A percentile compares a stretch with the other conserved stretches of the same genome.
These are phyloP conservation scores for Pneumocystis oryctolagi DNA, from an alignment of 1,139 yeast genomes.

Conservation along the genomic window DNA sequence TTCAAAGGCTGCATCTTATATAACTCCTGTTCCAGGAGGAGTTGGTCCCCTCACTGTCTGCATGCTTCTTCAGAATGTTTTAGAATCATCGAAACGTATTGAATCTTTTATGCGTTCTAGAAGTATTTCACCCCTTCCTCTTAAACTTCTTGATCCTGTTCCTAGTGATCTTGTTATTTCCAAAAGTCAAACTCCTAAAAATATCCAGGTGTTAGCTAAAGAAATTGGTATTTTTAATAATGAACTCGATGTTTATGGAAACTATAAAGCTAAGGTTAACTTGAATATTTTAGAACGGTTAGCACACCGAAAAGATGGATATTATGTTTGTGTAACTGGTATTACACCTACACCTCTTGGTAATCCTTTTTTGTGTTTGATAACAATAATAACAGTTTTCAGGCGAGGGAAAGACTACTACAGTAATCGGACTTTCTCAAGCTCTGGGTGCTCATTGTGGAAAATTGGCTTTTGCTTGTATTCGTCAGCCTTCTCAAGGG, in stretches of 20 bases:
- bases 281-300: constrained; percentile 62
- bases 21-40: constrained; percentile 99
- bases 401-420: constrained; percentile 96
- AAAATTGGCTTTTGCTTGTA: constrained; percentile 82
- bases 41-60: constrained; percentile 99
- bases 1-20: constrained; percentile 46
- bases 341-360: constrained; percentile 80
- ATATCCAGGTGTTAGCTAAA: constrained; percentile 61
- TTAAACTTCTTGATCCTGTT: constrained; percentile 60
- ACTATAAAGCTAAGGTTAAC: constrained; percentile 82
- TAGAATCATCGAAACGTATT: constrained; percentile 54
- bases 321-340: constrained; percentile 87
- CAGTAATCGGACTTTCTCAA: constrained; percentile 92
- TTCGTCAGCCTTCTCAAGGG: constrained; percentile 97
- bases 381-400: constrained; percentile 22
- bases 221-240: constrained; percentile 72
- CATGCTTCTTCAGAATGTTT: constrained; percentile 77
- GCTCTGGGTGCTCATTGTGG: constrained; percentile 87
- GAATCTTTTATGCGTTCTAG: constrained; percentile 23
- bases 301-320: constrained; percentile 56
- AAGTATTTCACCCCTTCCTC: constrained; percentile 40
- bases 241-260: constrained; percentile 85
- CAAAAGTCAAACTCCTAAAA: constrained; percentile 75
- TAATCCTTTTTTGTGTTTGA: not conserved
- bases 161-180: constrained; percentile 93